phyloP scores from a whole-genome alignment of 371 early-diverging fungal species.

The Zancudomyces culisetae region DNA sequence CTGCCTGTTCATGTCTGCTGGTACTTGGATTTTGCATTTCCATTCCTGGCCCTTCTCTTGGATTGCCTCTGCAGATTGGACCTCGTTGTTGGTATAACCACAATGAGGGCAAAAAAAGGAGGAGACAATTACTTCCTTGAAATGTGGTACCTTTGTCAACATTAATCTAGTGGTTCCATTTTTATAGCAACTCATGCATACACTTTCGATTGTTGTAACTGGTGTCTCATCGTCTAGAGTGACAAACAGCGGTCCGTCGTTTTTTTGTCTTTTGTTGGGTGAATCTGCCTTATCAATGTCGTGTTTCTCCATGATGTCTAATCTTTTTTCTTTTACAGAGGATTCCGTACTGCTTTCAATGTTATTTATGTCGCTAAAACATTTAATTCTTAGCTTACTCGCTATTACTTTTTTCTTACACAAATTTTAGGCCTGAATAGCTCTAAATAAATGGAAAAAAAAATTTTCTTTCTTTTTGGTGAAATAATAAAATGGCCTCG shows the following conservation, averaged over 20 bases:
- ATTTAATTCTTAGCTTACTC: too few relatives aligned
- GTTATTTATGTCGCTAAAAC: too few relatives aligned
- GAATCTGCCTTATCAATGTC: background rate
- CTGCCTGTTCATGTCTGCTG: slow-evolving; percentile 70
- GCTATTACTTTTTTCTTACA: too few relatives aligned
- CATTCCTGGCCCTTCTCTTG: slow-evolving; percentile 59
- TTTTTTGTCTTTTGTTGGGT: background rate
- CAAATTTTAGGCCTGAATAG: too few relatives aligned
- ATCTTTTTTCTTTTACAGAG: background rate
- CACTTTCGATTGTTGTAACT: slow-evolving; percentile 68
- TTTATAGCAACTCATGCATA: slow-evolving; percentile 79
- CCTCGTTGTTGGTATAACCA: slow-evolving; percentile 69
- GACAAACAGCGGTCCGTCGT: slow-evolving; percentile 29
- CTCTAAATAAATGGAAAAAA: too few relatives aligned
- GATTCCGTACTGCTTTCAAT: too few relatives aligned
- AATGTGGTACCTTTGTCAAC: slow-evolving; percentile 83
- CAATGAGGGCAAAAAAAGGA: slow-evolving; percentile 91
- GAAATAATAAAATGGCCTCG: too few relatives aligned
- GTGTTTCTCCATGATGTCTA: background rate
- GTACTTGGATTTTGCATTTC: slow-evolving; percentile 31
- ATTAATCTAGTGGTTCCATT: slow-evolving; percentile 73
- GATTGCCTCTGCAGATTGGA: slow-evolving; percentile 67
- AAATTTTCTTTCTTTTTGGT: too few relatives aligned
- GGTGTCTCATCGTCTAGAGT: slow-evolving; percentile 38
- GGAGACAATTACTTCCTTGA: slow-evolving; percentile 80